phyloP scores from a whole-genome alignment of 1,284 basidiomycete species.

The Violaceomyces palustris region DNA sequence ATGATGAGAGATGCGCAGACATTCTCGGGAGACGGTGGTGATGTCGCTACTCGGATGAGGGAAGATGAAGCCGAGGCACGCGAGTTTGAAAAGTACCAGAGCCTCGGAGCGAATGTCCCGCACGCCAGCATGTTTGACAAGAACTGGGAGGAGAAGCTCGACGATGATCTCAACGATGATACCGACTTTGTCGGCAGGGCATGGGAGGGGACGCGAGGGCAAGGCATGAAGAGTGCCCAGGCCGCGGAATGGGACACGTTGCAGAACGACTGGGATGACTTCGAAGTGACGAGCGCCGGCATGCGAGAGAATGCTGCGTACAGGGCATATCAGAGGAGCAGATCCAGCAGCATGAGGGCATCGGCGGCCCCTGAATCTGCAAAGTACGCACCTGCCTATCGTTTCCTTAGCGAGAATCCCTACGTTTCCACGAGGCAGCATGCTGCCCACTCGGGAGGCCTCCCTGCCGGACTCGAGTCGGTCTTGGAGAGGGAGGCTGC shows the following conservation, averaged over 20 bases:
- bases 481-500: conserved; percentile 78
- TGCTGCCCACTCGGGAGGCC: conserved; percentile 13
- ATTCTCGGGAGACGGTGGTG: conserved; percentile 45
- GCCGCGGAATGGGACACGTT: conserved; percentile 63
- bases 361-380: not conserved
- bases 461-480: conserved; percentile 30
- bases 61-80: conserved; percentile 45
- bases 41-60: conserved; percentile 36
- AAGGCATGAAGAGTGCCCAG: conserved; percentile 39
- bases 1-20: conserved; percentile 11
- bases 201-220: conserved; percentile 36
- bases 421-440: conserved; percentile 39
- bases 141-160: conserved; percentile 36
- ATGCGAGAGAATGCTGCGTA: conserved; percentile 6
- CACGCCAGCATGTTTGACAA: conserved; percentile 21
- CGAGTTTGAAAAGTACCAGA: conserved; percentile 41
- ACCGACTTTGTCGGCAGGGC: conserved; percentile 52
- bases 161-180: conserved; percentile 43
- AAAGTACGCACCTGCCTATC: conserved; percentile 34
- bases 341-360: too few relatives aligned
- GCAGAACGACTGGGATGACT: conserved; percentile 73
- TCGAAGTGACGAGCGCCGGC: conserved; percentile 26
- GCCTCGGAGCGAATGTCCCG: conserved; percentile 28
- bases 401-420: conserved; percentile 46
- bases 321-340: conserved; percentile 5